Evolutionary conservation across 164 flowering plant species (phyloP), one percentile per base, ranked within the genome.

Genomic region (Chimonanthus praecox): DNA sequence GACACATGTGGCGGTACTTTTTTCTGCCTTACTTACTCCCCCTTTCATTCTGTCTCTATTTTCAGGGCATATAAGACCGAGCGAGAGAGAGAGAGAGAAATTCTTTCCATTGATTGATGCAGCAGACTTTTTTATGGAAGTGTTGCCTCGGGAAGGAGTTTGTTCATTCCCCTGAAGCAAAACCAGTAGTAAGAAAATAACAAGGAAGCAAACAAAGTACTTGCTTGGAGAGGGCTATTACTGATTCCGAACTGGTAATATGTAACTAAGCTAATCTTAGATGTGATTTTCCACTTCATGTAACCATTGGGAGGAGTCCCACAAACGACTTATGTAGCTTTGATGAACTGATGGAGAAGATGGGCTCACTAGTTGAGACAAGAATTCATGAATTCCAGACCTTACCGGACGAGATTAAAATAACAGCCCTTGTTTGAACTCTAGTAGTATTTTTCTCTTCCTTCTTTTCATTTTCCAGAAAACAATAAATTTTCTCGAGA

Each of bases 111-210:
- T 33, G 33, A 33, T 33, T 33, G 33, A 33, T 33, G 33, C 33
- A 33, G 1, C 33, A 33, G 33, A 0, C 78, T 72, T 80, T 80
- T 72, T 18, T 73, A 72, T 69, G 79, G 80, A 77, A 78, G 80
- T 72, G 71, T 58, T 11, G 54, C 90, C 93, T 87, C 84, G 89
- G 74, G 83, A 89, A 85, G 77, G 87, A 84, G 73, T 86, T 79
- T 81, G 83, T 84, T 76, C 88, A 84, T 70, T 66, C 33, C 15
- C 11, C 11, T 54, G 15, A 54, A 54, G 15, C 11, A 67, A 44
- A 46, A 67, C 16, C 2, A 10, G 20, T 15, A 8, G 2, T 7
- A 54, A 54, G 20, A 72, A 68, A 68, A 72, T 18, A 72, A 74
- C 76, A 75, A 73, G 72, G 70, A 75, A 64, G 80, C 87, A 84